These are phyloP conservation scores for Fusarium duplospermum DNA, from an alignment of 2,329 filamentous ascomycete species.

Conservation along the genomic window DNA sequence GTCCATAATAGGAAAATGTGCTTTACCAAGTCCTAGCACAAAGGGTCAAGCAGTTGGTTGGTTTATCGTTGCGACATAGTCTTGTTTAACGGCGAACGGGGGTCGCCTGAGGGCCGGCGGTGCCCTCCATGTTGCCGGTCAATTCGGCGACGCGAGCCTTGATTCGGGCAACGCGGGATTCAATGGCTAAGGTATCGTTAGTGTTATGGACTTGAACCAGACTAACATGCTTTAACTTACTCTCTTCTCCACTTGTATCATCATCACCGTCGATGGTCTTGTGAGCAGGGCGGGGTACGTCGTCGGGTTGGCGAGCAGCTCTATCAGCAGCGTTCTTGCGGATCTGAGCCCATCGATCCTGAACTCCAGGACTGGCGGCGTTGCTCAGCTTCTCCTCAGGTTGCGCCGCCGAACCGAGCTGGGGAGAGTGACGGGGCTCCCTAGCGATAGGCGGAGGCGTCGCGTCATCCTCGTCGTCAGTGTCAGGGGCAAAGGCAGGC, in stretches of 20 bases:
- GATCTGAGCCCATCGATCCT: conserved; percentile 96
- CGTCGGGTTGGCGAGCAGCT: conserved; percentile 74
- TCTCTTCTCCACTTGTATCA: conserved; percentile 95
- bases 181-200: conserved; percentile 75
- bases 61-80: background rate
- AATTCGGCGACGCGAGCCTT: conserved; percentile 96
- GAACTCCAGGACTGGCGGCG: conserved; percentile 50
- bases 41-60: conserved; percentile 1
- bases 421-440: conserved; percentile 46
- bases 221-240: conserved; percentile 65
- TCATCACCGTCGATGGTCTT: conserved; percentile 76
- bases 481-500: conserved; percentile 81
- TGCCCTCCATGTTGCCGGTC: conserved; percentile 82
- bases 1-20: conserved; percentile 20
- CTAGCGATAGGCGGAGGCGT: conserved; percentile 65
- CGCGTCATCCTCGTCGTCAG: conserved; percentile 61
- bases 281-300: conserved; percentile 67
- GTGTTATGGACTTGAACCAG: background rate
- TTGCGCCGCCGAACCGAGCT: conserved; percentile 41
- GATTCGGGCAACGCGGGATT: conserved; percentile 95
- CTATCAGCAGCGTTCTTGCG: conserved; percentile 92
- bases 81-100: conserved; percentile 33
- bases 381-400: conserved; percentile 50
- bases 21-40: conserved; percentile 3
- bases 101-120: conserved; percentile 49